A percentile compares a stretch with the other conserved stretches of the same genome.
Evolutionary conservation across 176 grass and related monocot genomes (phyloP).

Genomic region (Triticum aestivum): DNA sequence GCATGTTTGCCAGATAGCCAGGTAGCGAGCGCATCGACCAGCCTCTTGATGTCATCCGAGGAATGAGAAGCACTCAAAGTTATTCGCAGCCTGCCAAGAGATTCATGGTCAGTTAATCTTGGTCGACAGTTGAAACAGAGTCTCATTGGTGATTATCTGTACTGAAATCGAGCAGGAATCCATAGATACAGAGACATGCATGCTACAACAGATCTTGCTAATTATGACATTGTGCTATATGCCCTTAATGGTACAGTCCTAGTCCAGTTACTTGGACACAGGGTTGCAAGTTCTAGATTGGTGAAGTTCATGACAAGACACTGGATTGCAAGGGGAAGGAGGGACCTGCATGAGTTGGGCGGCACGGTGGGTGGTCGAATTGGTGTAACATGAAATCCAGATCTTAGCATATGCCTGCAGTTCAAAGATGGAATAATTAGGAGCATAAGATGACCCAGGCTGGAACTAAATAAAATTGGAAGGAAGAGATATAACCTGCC

Average conservation of each 20-base stretch:
- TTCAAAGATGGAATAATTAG: conserved; percentile 21
- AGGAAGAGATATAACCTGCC: conserved; percentile 59
- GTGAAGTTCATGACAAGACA: neutral
- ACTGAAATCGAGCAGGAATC: neutral
- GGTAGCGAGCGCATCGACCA: conserved; percentile 51
- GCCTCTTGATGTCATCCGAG: conserved; percentile 62
- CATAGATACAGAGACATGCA: neutral
- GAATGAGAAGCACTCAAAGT: conserved; percentile 83
- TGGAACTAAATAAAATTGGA: neutral
- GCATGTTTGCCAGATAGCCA: conserved; percentile 47
- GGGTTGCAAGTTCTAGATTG: neutral
- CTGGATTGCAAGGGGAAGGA: neutral
- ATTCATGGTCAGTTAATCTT: conserved; percentile 8
- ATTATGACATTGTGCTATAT: neutral
- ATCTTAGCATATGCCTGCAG: conserved; percentile 77
- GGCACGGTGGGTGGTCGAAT: conserved; percentile 90
- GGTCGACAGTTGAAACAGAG: neutral
- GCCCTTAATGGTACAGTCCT: neutral
- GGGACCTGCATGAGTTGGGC: conserved; percentile 83
- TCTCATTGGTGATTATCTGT: neutral
- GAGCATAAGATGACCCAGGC: neutral
- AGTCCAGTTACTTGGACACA: neutral
- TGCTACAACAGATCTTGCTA: neutral
- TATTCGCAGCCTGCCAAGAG: conserved; percentile 65
- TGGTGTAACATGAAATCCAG: conserved; percentile 90